Evolutionary conservation across 1,139 yeast genomes (phyloP).

Genomic region (Suhomyces choctaworum): DNA sequence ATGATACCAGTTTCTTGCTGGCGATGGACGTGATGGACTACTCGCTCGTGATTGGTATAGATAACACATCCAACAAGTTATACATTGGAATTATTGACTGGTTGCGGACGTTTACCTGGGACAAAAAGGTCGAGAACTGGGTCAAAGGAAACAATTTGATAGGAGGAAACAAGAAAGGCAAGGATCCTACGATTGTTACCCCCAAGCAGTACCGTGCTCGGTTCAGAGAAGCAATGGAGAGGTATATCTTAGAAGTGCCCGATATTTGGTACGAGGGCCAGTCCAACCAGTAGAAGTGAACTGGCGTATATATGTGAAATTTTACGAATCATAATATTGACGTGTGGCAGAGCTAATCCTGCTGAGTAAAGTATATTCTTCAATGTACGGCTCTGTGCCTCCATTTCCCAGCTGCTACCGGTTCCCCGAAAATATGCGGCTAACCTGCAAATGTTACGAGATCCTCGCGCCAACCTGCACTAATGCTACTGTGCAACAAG

Average conservation of each 20-base stretch:
- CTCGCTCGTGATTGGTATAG: slow-evolving; percentile 90
- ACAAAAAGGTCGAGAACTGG: slow-evolving; percentile 97
- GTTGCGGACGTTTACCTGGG: slow-evolving; percentile 97
- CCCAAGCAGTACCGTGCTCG: slow-evolving; percentile 93
- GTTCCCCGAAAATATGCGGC: no score
- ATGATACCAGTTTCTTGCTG: slow-evolving; percentile 89
- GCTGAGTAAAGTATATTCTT: no score
- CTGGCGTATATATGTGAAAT: no score
- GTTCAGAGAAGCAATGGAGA: slow-evolving; percentile 96
- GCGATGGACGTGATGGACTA: slow-evolving; percentile 99
- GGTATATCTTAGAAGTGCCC: slow-evolving; percentile 92
- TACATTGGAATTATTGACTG: slow-evolving; percentile 96
- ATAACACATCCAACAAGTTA: slow-evolving; percentile 60
- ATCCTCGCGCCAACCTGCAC: neutral
- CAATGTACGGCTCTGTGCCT: no score
- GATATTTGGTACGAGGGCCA: slow-evolving; percentile 69
- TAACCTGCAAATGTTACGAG: no score
- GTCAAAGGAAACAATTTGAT: slow-evolving; percentile 90
- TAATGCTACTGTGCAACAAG: neutral
- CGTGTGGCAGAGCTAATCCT: no score
- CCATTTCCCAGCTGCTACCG: no score
- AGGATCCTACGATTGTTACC: slow-evolving; percentile 95
- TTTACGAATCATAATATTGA: no score
- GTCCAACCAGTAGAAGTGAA: neutral
- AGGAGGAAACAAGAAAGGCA: slow-evolving; percentile 73